Conservation (phyloP, 805 yeast genomes). For the Saccharomycopsis javanensis region DNA sequence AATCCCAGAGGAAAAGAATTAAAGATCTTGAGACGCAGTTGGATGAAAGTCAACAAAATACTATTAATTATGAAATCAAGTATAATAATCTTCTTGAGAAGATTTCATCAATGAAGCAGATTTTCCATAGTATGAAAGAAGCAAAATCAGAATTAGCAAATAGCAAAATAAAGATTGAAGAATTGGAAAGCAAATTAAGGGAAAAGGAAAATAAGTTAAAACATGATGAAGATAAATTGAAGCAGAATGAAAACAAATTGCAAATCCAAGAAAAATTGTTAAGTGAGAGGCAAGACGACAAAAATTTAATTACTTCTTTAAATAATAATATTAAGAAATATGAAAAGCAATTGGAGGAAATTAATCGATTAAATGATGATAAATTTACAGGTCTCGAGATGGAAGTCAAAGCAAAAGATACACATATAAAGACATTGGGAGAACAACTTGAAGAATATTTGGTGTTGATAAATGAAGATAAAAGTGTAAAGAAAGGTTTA, state of each 20-base stretch:
- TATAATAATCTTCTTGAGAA: slow-evolving; percentile 54
- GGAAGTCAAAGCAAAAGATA: slow-evolving; percentile 24
- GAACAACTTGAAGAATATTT: slow-evolving; percentile 29
- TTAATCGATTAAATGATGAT: slow-evolving; percentile 9
- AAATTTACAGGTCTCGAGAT: slow-evolving; percentile 25
- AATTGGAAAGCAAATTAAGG: slow-evolving; percentile 26
- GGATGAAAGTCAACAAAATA: neutral
- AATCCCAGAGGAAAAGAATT: neutral
- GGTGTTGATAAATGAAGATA: slow-evolving; percentile 23
- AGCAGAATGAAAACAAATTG: neutral
- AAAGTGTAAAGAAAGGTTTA: neutral
- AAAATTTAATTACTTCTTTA: neutral
- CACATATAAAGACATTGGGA: slow-evolving; percentile 28
- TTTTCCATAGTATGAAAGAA: slow-evolving; percentile 65
- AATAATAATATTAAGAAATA: slow-evolving; percentile 9
- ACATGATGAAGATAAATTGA: slow-evolving; percentile 14
- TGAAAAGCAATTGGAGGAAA: slow-evolving; percentile 19
- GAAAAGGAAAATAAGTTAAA: slow-evolving; percentile 10
- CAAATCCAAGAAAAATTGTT: neutral
- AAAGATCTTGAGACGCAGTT: slow-evolving; percentile 22
- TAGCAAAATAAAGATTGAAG: slow-evolving; percentile 21
- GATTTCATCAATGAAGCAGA: slow-evolving; percentile 62
- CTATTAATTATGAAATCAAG: slow-evolving; percentile 34
- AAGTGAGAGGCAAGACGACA: neutral
- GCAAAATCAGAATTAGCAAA: slow-evolving; percentile 41